Percentiles rank a stretch among this genome's conserved stretches.
Evolutionary conservation across 306 rosid genomes (phyloP).

Genomic region (Dalbergia oliveri): DNA sequence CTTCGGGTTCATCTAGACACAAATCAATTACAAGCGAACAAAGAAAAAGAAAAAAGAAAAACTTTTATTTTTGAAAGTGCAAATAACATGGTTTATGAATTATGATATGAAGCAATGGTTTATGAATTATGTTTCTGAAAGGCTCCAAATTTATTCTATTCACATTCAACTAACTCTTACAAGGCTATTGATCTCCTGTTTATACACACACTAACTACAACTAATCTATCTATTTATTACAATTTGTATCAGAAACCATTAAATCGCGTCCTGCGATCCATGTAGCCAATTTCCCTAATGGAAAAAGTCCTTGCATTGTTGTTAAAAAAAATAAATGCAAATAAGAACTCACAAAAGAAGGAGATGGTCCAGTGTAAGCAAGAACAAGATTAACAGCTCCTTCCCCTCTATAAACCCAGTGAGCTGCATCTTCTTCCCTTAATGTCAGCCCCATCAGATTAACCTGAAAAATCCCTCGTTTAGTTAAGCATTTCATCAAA

Average conservation of each 20-base stretch:
- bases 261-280: background rate
- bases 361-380: conserved; percentile 77
- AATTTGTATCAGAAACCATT: too few species aligned
- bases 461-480: conserved; percentile 12
- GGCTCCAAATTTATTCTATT: too few species aligned
- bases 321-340: too few species aligned
- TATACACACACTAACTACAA: too few species aligned
- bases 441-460: conserved; percentile 62
- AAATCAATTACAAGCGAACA: background rate
- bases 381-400: conserved; percentile 93
- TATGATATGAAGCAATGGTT: too few species aligned
- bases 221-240: too few species aligned
- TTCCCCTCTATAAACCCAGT: conserved; percentile 95
- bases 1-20: background rate
- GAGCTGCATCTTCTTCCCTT: conserved; percentile 64
- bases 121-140: too few species aligned
- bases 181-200: too few species aligned
- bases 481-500: conserved; percentile 40
- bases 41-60: background rate
- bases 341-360: conserved; percentile 65
- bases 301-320: too few species aligned
- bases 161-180: too few species aligned
- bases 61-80: background rate
- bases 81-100: background rate
- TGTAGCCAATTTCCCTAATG: background rate